Evolutionary conservation across 345 rosid genomes (phyloP), one percentile per base, ranked within the genome.

Genomic region (Cardamine chenopodiifolia): DNA sequence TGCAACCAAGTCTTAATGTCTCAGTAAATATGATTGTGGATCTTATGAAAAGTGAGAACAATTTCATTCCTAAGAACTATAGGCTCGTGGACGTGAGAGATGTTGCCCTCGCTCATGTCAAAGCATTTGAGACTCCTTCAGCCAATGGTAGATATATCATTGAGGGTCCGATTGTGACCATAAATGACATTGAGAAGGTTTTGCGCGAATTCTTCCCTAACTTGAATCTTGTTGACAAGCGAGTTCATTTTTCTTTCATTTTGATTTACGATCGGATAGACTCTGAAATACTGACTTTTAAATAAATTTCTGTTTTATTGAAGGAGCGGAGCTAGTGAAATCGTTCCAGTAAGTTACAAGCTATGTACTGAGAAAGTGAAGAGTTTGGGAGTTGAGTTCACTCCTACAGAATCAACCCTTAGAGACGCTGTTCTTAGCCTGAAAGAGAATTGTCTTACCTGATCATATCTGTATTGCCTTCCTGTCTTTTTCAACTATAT

Each of bases 341-440:
- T 37, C 9, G 4, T 20, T 77, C n/a, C 39, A 49, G 18, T 39
- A 52, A 39, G 2, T 11, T 77, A 55, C 67, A 57, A 65, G 18
- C 68, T 65, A 6, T 15, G 66, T 63, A 25, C 39, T 2, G 80
- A 77, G 23, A 78, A 78, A 55, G 58, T 62, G 64, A 78, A 72
- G 50, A 42, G 64, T 29, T 72, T 78, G 56, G 81, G 78, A 59
- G 32, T 64, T 48, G 77, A 83, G 32, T 86, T 89, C 80, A 84
- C 78, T 66, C 86, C 87, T 7, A 22, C 73, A 37, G 82, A 83
- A 65, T 79, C 62, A 54, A 88, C 83, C 76, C 18, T 87, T 3
- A 81, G 71, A 78, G 94, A 88, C 68, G 88, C 91, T 0, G 79
- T 87, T 26, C 86, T 81, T 62, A 82, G 86, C 72, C 78, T 82